These are phyloP conservation scores for Rosellinia necatrix DNA, from an alignment of 2,329 filamentous ascomycete genomes.

Conservation along the genomic window DNA sequence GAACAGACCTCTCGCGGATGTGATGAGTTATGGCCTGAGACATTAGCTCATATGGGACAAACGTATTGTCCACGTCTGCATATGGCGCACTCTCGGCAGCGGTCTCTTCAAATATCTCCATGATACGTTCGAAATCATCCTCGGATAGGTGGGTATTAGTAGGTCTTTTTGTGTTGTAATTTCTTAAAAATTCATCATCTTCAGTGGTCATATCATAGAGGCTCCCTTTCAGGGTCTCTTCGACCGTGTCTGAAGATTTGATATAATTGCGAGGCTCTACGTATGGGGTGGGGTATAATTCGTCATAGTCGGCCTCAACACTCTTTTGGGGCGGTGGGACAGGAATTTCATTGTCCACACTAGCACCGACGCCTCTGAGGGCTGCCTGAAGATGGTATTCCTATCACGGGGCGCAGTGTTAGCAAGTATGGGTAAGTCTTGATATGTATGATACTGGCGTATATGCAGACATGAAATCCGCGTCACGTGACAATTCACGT, in stretches of 20 bases:
- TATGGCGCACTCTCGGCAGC: slow-evolving; percentile 83
- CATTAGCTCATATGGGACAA: slow-evolving; percentile 78
- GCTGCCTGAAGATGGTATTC: slow-evolving; percentile 95
- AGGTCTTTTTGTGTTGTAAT: slow-evolving; percentile 78
- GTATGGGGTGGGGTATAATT: slow-evolving; percentile 80
- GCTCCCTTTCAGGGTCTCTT: slow-evolving; percentile 82
- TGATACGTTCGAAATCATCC: slow-evolving; percentile 89
- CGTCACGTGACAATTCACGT: slow-evolving; percentile 56
- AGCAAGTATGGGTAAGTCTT: slow-evolving; percentile 22
- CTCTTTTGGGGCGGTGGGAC: slow-evolving; percentile 68
- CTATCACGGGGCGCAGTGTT: slow-evolving; percentile 51
- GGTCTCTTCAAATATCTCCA: slow-evolving; percentile 93
- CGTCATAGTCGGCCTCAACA: slow-evolving; percentile 76
- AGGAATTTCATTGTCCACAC: slow-evolving; percentile 65
- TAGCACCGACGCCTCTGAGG: slow-evolving; percentile 59
- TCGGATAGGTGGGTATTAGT: slow-evolving; percentile 73
- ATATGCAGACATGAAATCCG: slow-evolving; percentile 5
- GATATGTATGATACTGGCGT: not conserved
- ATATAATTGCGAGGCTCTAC: slow-evolving; percentile 91
- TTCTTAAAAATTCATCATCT: slow-evolving; percentile 82
- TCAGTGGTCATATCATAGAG: slow-evolving; percentile 94
- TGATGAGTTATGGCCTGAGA: slow-evolving; percentile 66
- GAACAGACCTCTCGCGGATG: slow-evolving; percentile 53
- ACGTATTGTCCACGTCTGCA: slow-evolving; percentile 85
- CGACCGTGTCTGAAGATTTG: slow-evolving; percentile 95